phyloP scores from a whole-genome alignment of 2,329 filamentous ascomycete genomes.

The Harringtonia aguacate region DNA sequence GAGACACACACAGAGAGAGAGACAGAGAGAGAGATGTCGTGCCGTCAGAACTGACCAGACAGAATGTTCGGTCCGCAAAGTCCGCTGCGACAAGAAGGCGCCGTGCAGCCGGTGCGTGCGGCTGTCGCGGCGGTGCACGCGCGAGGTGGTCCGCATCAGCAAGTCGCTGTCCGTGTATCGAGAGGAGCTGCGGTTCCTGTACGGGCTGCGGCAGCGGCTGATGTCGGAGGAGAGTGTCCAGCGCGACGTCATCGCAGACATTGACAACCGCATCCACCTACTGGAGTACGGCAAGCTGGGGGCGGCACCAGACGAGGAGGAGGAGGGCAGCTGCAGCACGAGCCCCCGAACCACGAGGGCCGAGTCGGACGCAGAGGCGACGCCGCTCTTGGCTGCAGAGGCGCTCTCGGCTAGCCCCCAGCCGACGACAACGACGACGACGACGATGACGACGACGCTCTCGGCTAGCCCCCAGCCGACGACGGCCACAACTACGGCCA shows the following conservation, averaged over 20 bases:
- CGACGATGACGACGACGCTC: neutral
- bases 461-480: neutral
- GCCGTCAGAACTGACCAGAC: too few species aligned
- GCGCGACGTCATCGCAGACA: constrained; percentile 1
- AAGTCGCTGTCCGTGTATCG: constrained; percentile 8
- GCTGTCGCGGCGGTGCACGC: constrained; percentile 6
- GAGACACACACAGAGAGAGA: too few species aligned
- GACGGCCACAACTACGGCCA: neutral
- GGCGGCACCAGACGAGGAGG: neutral
- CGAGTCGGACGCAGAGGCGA: too few species aligned
- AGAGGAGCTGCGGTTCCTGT: constrained; percentile 8
- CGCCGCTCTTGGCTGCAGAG: too few species aligned
- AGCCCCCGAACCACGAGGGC: too few species aligned
- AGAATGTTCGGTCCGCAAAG: constrained; percentile 9
- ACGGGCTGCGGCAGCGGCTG: constrained; percentile 1
- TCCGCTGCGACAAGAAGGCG: constrained; percentile 8
- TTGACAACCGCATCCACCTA: constrained; percentile 6
- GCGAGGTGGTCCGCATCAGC: constrained; percentile 10
- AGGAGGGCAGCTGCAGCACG: too few species aligned
- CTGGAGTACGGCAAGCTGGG: constrained; percentile 7
- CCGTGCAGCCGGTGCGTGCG: constrained; percentile 8
- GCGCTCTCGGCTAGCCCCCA: too few species aligned
- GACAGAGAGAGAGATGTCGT: too few species aligned
- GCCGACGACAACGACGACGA: too few species aligned
- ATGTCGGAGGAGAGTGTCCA: neutral